A percentile compares a stretch with the other conserved stretches of the same genome.
These are phyloP conservation scores for Mallotus nudiflorus DNA, from an alignment of 345 rosid genomes.

Conservation along the genomic window DNA sequence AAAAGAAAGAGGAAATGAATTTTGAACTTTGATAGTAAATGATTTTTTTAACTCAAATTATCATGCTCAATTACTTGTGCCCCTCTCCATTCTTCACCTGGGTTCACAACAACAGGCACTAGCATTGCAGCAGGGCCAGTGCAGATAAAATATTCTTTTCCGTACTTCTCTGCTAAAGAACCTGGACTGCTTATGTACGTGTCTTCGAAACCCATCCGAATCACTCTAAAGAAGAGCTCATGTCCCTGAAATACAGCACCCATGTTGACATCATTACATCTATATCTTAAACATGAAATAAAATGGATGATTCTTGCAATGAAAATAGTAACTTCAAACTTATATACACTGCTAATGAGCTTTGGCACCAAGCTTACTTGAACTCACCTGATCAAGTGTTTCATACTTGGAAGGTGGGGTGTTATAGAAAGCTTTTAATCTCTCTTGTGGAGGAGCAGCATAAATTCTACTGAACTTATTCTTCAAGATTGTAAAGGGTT, in stretches of 20 bases:
- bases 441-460: slow-evolving; percentile 74
- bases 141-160: slow-evolving; percentile 67
- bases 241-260: slow-evolving; percentile 45
- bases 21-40: slow-evolving; percentile 5
- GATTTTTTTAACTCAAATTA: slow-evolving; percentile 57
- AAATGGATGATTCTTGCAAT: neutral
- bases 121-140: slow-evolving; percentile 81
- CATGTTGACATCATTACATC: neutral
- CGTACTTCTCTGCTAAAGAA: slow-evolving; percentile 55
- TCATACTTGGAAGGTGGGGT: slow-evolving; percentile 84
- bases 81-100: slow-evolving; percentile 79
- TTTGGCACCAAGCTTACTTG: too few relatives aligned
- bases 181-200: slow-evolving; percentile 59
- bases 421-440: slow-evolving; percentile 59
- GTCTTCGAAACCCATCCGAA: slow-evolving; percentile 75
- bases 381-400: slow-evolving; percentile 77
- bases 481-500: slow-evolving; percentile 53
- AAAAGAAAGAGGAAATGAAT: neutral
- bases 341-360: too few relatives aligned
- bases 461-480: slow-evolving; percentile 70
- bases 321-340: neutral
- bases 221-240: slow-evolving; percentile 79
- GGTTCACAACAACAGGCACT: slow-evolving; percentile 60
- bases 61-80: slow-evolving; percentile 91
- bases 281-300: neutral